Base-by-base conservation (phyloP, 108 stramenopile species). In the Fragilaria radians region DNA sequence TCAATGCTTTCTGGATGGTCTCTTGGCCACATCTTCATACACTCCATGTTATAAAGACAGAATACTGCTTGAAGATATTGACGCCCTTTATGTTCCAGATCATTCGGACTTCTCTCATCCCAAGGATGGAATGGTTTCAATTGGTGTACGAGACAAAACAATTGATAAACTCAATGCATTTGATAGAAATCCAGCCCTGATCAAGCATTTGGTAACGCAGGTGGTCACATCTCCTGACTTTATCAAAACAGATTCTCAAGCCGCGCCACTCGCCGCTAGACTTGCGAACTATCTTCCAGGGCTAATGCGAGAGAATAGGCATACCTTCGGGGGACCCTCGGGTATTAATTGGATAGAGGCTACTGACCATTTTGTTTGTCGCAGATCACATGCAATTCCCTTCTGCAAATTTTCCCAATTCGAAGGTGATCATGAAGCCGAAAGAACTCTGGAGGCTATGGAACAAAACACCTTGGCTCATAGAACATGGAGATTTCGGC, bases 311-410 rank as follows among this genome's bases (percentile, higher is more conserved):
- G 63, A 56, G 2, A 32, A 46, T 5, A 66, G 66, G 0, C 59
- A 65, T 33, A 63, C 71, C 4, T 79, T 79, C 61, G 74, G 77
- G 11, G 73, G 74, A 5, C 79, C 82, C 7, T 60, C 61, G 0
- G 71, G 66, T 2, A 76, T 87, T 9, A 87, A 87, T 71, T 87
- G 85, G 85, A 70, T 87, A 11, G 79, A 85, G 61, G 81, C 80
- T 32, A 76, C 81, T 9, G 88, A 89, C 68, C 82, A 89, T 62
- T 89, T 89, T 60, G 79, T 89, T 1, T 89, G 88, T 59, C 62
- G 88, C 21, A 46, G 49, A 24, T 67, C 88, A 21, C 88, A 89
- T 48, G 64, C 67, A 24, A 56, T 89, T 7, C 63, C 62, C 1
- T 72, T 79, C 1, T 57, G 68, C 24, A 61, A 57, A 57, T 86